Evolutionary conservation across 306 rosid genomes (phyloP), one percentile per base, ranked within the genome.

Genomic region (Prunus mongolica): DNA sequence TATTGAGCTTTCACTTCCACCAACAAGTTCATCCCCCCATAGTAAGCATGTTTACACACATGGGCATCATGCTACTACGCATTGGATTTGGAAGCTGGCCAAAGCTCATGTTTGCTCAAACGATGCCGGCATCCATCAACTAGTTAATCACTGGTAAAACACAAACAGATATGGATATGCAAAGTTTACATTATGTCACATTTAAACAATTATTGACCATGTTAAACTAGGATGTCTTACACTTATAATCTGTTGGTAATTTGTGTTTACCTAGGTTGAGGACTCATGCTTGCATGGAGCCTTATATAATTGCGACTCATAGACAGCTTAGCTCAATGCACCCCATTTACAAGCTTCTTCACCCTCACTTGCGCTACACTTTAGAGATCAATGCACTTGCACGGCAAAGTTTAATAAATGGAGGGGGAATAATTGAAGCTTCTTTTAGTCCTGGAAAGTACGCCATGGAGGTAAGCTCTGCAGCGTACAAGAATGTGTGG

Each of bases 251-350:
- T 77, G 67, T 64, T 76, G 73, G 22, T 30, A 60, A 71, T 75
- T 72, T 75, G 63, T 74, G n/a, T 34, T 38, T 80, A 22, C 82
- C 75, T 88, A 95, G 98, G 98, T 86, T 95, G 83, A 85, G 92
- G 89, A 95, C 98, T 84, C 98, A 95, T 83, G 98, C 98, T 75
- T 82, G 84, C 79, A 88, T 95, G 96, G 98, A 95, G 81, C 91
- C 98, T 18, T 95, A 88, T 79, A 92, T 95, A 65, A 87, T 95
- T 84, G 97, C 98, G 22, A 88, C 91, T 85, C 92, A 87, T 69
- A 87, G 98, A 75, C 98, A 95, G 58, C 88, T 95, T 60, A 95
- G 98, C 82, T 84, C 95, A 61, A 83, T 95, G 97, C 98, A 95
- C 78, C 98, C 98, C 57, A 82, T 95, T 67, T 90, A 88, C 89